phyloP scores from a whole-genome alignment of 2,329 filamentous ascomycete genomes.

The Emydomyces testavorans region DNA sequence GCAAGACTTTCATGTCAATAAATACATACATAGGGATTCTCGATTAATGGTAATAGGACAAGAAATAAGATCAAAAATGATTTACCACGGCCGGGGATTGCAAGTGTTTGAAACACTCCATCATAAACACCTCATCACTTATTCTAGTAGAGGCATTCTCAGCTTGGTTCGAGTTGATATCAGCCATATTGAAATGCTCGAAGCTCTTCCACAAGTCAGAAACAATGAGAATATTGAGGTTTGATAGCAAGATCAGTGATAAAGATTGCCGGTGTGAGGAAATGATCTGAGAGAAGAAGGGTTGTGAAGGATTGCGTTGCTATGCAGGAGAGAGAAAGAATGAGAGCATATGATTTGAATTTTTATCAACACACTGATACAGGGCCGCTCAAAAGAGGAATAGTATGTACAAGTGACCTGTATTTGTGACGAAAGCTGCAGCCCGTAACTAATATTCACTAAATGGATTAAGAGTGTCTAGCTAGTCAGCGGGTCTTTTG shows the following conservation, averaged over 20 bases:
- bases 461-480: neutral
- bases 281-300: neutral
- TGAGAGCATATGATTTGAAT: neutral
- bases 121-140: slow-evolving; percentile 19
- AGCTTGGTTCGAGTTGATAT: neutral
- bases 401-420: neutral
- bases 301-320: neutral
- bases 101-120: slow-evolving; percentile 22
- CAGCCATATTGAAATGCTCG: slow-evolving; percentile 12
- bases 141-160: neutral
- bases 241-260: neutral
- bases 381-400: neutral
- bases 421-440: slow-evolving; percentile 1
- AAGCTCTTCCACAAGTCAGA: neutral
- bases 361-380: neutral
- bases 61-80: neutral
- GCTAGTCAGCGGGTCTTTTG: neutral
- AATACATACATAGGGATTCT: neutral
- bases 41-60: too few species aligned
- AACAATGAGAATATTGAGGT: neutral
- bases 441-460: neutral
- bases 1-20: neutral
- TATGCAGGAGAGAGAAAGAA: neutral
- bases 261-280: neutral
- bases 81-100: slow-evolving; percentile 15